Conservation (phyloP, 176 grass and related monocot species). For the Oropetium thomaeum region DNA sequence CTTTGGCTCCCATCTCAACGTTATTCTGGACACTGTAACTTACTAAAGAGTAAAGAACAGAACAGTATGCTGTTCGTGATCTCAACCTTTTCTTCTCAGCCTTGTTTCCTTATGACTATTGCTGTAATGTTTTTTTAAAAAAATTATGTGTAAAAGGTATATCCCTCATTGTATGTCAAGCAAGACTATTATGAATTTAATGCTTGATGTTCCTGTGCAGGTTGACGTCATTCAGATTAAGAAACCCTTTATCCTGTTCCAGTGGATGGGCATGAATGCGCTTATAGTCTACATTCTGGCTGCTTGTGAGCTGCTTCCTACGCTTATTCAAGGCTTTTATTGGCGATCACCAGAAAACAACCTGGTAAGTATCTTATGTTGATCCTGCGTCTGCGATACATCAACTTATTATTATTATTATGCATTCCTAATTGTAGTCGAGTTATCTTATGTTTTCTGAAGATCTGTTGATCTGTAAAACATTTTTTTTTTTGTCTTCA, state of each 20-base stretch:
- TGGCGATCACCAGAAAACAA: conserved; percentile 75
- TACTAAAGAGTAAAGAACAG: too few species aligned
- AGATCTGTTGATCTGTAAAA: not conserved
- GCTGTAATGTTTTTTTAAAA: too few species aligned
- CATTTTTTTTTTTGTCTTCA: conserved; percentile 17
- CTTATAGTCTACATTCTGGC: conserved; percentile 85
- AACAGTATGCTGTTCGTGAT: not conserved
- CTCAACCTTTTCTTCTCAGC: not conserved
- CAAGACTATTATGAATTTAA: conserved; percentile 3
- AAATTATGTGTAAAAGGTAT: too few species aligned
- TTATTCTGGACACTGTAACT: not conserved
- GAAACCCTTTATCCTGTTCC: conserved; percentile 76
- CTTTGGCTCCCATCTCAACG: not conserved
- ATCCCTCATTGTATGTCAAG: not conserved
- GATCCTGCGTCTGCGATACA: too few species aligned
- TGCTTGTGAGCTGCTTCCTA: conserved; percentile 71
- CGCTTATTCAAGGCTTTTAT: conserved; percentile 85
- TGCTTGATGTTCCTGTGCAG: conserved; percentile 29
- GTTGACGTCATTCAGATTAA: conserved; percentile 65
- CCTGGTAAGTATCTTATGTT: conserved; percentile 43
- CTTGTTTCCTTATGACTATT: not conserved
- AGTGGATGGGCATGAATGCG: conserved; percentile 96
- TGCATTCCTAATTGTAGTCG: not conserved
- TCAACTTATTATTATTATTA: not conserved
- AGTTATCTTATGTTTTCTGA: not conserved